phyloP scores from a whole-genome alignment of 805 yeast species.

The Hanseniaspora meyeri region DNA sequence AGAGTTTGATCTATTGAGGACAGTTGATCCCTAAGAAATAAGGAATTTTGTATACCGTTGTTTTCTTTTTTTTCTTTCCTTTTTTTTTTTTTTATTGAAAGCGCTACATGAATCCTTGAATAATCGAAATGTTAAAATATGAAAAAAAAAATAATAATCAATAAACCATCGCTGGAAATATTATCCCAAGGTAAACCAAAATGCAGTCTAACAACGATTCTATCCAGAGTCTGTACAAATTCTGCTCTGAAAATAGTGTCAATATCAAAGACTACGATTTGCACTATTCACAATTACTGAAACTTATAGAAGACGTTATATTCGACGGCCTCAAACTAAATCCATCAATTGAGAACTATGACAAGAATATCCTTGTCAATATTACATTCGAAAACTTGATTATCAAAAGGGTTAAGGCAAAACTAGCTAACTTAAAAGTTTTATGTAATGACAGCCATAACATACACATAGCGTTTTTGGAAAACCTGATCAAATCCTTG shows the following conservation, averaged over 20 bases:
- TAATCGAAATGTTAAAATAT: background rate
- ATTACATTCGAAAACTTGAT: slow-evolving; percentile 1
- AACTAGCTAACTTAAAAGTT: background rate
- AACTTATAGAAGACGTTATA: background rate
- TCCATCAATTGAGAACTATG: background rate
- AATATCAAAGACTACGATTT: background rate
- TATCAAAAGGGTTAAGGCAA: background rate
- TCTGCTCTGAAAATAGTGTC: background rate
- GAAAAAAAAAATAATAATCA: background rate
- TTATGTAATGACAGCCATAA: background rate
- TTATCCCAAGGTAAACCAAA: no score
- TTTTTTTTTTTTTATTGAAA: background rate
- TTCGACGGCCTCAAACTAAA: background rate
- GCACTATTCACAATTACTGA: background rate
- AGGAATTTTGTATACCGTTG: background rate
- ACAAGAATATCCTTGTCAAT: slow-evolving; percentile 1
- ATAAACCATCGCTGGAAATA: no score
- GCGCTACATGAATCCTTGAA: background rate
- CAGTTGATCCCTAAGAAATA: no score
- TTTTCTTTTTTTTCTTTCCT: background rate
- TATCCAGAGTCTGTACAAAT: background rate
- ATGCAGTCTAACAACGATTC: background rate
- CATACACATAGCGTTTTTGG: background rate
- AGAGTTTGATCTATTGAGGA: no score
- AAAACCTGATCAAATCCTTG: background rate